Evolutionary conservation across 2,329 filamentous ascomycete genomes (phyloP).

Genomic region (Aspergillus eucalypticola): DNA sequence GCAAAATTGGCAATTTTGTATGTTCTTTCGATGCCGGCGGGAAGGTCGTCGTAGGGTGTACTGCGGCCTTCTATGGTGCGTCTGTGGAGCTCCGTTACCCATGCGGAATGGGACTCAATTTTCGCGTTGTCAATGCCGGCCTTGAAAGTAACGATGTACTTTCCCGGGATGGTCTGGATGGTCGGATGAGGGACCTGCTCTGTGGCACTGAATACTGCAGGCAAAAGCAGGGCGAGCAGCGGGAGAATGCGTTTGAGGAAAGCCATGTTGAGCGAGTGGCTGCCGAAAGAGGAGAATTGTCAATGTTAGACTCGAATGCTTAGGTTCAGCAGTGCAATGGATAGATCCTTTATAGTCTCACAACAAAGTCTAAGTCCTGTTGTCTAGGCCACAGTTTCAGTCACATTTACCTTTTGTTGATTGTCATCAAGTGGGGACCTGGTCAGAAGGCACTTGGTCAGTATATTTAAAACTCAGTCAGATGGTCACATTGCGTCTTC

Average conservation of each 20-base stretch:
- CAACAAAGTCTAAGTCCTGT: no score
- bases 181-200: slow-evolving; percentile 14
- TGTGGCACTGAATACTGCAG: slow-evolving; percentile 24
- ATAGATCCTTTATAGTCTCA: neutral
- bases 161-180: slow-evolving; percentile 22
- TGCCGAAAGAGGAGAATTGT: neutral
- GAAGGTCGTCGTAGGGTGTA: slow-evolving; percentile 16
- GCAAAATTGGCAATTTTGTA: slow-evolving; percentile 47
- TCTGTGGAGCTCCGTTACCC: slow-evolving; percentile 24
- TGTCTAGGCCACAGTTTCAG: neutral
- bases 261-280: slow-evolving; percentile 15
- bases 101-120: slow-evolving; percentile 23
- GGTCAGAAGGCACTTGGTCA: slow-evolving; percentile 8
- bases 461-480: slow-evolving; percentile 19
- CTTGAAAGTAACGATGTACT: slow-evolving; percentile 30
- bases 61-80: slow-evolving; percentile 21
- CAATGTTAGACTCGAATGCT: neutral
- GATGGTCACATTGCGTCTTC: slow-evolving; percentile 28
- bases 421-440: slow-evolving; percentile 10
- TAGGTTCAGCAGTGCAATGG: neutral
- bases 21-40: slow-evolving; percentile 42
- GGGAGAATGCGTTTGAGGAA: slow-evolving; percentile 24
- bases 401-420: slow-evolving; percentile 8
- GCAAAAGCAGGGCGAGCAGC: slow-evolving; percentile 26
- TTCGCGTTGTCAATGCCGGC: slow-evolving; percentile 18